Conservation (phyloP, 257 asterid genomes). For the Ehretia macrophylla region DNA sequence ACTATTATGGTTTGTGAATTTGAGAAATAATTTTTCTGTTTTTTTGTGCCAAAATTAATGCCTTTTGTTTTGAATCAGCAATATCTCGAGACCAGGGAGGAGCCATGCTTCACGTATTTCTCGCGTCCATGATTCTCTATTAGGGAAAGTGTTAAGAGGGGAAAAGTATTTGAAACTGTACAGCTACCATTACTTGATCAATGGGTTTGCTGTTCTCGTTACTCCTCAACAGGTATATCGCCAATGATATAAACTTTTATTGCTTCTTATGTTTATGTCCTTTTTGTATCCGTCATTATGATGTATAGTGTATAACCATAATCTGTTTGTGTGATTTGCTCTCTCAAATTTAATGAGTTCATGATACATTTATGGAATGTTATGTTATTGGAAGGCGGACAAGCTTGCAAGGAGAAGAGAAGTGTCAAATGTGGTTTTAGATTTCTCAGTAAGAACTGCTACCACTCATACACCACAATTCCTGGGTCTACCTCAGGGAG, state of each 20-base stretch:
- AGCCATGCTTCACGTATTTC: slow-evolving; percentile 38
- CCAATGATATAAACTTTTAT: background rate
- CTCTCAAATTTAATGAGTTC: background rate
- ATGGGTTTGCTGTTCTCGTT: slow-evolving; percentile 90
- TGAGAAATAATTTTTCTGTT: background rate
- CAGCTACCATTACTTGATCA: slow-evolving; percentile 88
- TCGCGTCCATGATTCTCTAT: slow-evolving; percentile 69
- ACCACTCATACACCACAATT: slow-evolving; percentile 97
- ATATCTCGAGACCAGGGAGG: slow-evolving; percentile 37
- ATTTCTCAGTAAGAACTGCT: slow-evolving; percentile 80
- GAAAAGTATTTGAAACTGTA: slow-evolving; percentile 82
- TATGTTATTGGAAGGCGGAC: slow-evolving; percentile 50
- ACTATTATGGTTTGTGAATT: background rate
- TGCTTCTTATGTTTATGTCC: background rate
- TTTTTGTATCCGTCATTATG: background rate
- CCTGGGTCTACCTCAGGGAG: slow-evolving; percentile 93
- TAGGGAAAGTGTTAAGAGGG: slow-evolving; percentile 55
- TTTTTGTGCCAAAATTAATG: no score
- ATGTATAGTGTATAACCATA: background rate
- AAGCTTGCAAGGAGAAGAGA: slow-evolving; percentile 70
- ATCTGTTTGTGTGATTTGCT: no score
- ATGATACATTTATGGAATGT: background rate
- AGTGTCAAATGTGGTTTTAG: slow-evolving; percentile 74
- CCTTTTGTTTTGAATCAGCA: slow-evolving; percentile 33
- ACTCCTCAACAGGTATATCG: slow-evolving; percentile 71